Evolutionary conservation across 1,284 basidiomycete species (phyloP).

Genomic region (Rhodotorula sp.): DNA sequence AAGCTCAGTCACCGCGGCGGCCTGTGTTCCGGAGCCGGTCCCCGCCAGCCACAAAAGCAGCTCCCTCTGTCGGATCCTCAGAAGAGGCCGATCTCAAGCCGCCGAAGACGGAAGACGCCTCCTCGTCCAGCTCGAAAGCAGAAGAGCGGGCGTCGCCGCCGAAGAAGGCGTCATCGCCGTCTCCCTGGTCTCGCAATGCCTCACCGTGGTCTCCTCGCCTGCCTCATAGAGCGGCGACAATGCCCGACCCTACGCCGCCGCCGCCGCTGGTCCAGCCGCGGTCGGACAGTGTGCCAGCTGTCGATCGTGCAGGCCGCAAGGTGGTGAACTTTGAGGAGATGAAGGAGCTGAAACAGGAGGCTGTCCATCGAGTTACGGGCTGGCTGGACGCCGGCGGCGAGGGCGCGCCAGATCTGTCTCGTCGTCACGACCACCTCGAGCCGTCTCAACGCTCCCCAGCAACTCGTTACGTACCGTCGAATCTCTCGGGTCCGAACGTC

Average conservation of each 20-base stretch:
- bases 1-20: background rate
- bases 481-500: too few species aligned
- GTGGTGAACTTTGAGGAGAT: slow-evolving; percentile 28
- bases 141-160: background rate
- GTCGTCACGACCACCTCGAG: too few species aligned
- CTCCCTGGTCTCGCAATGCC: background rate
- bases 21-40: background rate
- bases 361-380: slow-evolving; percentile 17
- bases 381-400: slow-evolving; percentile 15
- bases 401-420: too few species aligned
- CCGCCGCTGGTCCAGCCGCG: background rate
- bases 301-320: slow-evolving; percentile 22
- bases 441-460: too few species aligned
- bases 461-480: too few species aligned
- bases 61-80: too few species aligned
- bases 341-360: slow-evolving; percentile 28
- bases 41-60: too few species aligned
- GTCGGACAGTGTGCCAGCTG: background rate
- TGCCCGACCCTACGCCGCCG: background rate
- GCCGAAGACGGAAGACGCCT: background rate
- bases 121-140: background rate
- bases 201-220: slow-evolving; percentile 3
- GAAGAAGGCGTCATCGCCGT: background rate
- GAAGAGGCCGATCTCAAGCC: too few species aligned
- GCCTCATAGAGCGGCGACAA: background rate